phyloP scores from a whole-genome alignment of 306 rosid species.

The Trichosanthes truncata region DNA sequence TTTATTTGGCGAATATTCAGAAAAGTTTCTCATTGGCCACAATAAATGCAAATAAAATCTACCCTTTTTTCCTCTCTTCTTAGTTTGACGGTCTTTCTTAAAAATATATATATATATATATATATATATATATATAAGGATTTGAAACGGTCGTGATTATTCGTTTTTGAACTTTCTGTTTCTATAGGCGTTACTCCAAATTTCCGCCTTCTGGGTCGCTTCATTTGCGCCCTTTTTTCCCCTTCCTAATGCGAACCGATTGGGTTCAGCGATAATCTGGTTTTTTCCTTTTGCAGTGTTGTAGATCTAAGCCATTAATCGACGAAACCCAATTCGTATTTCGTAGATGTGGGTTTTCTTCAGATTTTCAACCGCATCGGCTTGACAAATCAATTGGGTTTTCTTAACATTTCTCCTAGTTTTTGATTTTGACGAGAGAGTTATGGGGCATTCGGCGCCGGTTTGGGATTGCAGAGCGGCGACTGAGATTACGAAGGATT shows the following conservation, averaged over 20 bases:
- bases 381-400: background rate
- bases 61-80: background rate
- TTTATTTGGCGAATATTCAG: conserved; percentile 6
- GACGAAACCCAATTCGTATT: background rate
- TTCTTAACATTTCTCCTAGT: background rate
- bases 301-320: background rate
- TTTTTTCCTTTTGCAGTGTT: background rate
- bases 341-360: background rate
- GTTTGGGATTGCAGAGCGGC: conserved; percentile 73
- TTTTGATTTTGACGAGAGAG: background rate
- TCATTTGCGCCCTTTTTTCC: background rate
- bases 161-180: background rate
- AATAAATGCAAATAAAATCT: background rate
- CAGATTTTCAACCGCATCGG: background rate
- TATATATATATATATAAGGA: background rate
- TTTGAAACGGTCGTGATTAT: conserved; percentile 4
- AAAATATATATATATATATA: background rate
- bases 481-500: conserved; percentile 52
- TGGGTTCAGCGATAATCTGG: background rate
- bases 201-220: background rate
- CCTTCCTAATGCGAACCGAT: background rate
- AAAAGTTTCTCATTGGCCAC: background rate
- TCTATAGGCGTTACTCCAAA: background rate
- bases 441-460: conserved; percentile 81
- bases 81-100: background rate